Evolutionary conservation across 2,329 filamentous ascomycete genomes (phyloP).

Genomic region (Amauroascus niger): DNA sequence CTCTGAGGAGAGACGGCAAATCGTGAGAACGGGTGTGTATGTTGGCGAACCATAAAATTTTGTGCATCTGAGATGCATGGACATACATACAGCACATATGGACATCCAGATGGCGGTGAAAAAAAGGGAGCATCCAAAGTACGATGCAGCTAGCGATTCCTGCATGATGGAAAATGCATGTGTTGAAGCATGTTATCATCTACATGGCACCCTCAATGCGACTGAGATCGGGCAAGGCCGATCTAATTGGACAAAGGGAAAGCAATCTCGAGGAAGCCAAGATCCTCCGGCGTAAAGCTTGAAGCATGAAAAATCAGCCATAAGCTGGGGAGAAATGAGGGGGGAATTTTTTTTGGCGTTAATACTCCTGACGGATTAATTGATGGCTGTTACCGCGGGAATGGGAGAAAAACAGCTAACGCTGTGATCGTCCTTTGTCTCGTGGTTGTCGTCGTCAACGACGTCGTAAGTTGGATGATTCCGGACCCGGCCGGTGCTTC

Average conservation of each 20-base stretch:
- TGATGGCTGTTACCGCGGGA: not conserved
- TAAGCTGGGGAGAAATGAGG: not conserved
- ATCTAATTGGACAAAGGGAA: slow-evolving; percentile 1
- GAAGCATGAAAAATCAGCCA: not conserved
- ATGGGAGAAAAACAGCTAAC: not conserved
- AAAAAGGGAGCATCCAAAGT: not conserved
- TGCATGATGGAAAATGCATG: not conserved
- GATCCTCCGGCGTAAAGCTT: not conserved
- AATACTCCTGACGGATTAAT: not conserved
- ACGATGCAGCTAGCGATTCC: not conserved
- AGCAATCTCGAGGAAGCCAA: not conserved
- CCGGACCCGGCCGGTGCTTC: not conserved
- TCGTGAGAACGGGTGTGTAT: not conserved
- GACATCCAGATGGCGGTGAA: slow-evolving; percentile 4
- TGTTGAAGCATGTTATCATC: not conserved
- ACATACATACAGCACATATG: too few species aligned
- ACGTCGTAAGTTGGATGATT: not conserved
- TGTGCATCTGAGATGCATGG: too few species aligned
- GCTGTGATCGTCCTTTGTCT: too few species aligned
- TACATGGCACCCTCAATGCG: not conserved
- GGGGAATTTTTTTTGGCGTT: too few species aligned
- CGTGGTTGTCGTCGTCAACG: not conserved
- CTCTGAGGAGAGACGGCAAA: not conserved
- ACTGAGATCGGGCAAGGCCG: not conserved
- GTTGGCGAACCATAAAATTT: too few species aligned